These are phyloP conservation scores for Rubroshorea leprosula DNA, from an alignment of 345 rosid genomes.

Conservation along the genomic window DNA sequence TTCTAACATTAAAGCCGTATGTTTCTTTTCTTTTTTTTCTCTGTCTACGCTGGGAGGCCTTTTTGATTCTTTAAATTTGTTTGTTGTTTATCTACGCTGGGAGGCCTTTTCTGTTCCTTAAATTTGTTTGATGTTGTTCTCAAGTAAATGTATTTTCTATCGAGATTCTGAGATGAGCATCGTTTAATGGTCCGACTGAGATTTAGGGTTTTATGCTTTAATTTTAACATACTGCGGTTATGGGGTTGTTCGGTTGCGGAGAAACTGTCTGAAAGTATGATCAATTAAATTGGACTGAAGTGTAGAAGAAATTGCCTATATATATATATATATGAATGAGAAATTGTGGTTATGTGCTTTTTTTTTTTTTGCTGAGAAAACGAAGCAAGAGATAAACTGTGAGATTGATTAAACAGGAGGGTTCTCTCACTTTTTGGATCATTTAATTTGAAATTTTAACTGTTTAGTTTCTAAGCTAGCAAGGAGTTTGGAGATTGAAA, in stretches of 20 bases:
- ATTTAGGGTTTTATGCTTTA: slow-evolving; percentile 10
- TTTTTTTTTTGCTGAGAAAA: no score
- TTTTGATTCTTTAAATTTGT: background rate
- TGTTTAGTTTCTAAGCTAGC: no score
- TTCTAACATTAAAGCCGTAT: slow-evolving; percentile 72
- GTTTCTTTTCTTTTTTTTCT: background rate
- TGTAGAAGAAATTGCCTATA: background rate
- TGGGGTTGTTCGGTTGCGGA: background rate
- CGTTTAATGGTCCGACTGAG: background rate
- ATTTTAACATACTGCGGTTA: background rate
- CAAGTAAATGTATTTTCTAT: background rate
- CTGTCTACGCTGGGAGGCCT: background rate
- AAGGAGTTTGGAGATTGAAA: no score
- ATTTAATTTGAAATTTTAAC: no score
- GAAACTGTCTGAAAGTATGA: no score
- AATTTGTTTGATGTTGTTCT: background rate
- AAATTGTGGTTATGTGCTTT: no score
- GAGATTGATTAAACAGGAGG: no score
- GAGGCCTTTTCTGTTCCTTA: background rate
- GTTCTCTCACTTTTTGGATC: no score
- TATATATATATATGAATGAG: no score
- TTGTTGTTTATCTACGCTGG: background rate
- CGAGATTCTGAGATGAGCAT: background rate
- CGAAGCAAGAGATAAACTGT: no score
- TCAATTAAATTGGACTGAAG: background rate